Percentiles rank a stretch among this genome's conserved stretches.
Evolutionary conservation across 805 yeast species (phyloP).

Genomic region (Lipomyces chichibuensis): DNA sequence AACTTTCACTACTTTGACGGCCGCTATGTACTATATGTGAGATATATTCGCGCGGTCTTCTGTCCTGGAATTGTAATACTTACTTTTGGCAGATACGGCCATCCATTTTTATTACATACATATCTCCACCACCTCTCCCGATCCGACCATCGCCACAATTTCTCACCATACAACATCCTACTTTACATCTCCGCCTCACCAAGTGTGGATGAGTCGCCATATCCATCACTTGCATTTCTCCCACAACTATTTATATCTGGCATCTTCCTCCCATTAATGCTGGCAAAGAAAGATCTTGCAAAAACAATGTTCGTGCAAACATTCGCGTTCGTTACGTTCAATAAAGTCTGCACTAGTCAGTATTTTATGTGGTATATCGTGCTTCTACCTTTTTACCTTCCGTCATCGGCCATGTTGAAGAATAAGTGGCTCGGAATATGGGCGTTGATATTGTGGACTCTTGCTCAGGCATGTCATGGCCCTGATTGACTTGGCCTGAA

Average conservation of each 20-base stretch:
- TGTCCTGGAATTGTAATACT: not conserved
- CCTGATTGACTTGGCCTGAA: no score
- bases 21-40: constrained; percentile 58
- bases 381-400: constrained; percentile 72
- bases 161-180: constrained; percentile 79
- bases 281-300: constrained; percentile 51
- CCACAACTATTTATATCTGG: constrained; percentile 75
- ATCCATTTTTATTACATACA: constrained; percentile 73
- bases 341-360: constrained; percentile 89
- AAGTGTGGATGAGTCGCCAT: constrained; percentile 34
- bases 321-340: constrained; percentile 72
- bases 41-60: not conserved
- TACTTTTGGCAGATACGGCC: constrained; percentile 55
- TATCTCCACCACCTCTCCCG: constrained; percentile 81
- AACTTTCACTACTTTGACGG: constrained; percentile 55
- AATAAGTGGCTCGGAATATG: constrained; percentile 46
- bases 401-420: constrained; percentile 40
- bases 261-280: constrained; percentile 59
- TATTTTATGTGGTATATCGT: constrained; percentile 94
- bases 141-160: constrained; percentile 92
- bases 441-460: constrained; percentile 62
- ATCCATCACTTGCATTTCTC: constrained; percentile 69
- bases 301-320: constrained; percentile 74
- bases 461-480: constrained; percentile 42
- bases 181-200: constrained; percentile 50